phyloP scores from a whole-genome alignment of 495 filamentous ascomycete genomes.

The Penicillium robsamsonii region DNA sequence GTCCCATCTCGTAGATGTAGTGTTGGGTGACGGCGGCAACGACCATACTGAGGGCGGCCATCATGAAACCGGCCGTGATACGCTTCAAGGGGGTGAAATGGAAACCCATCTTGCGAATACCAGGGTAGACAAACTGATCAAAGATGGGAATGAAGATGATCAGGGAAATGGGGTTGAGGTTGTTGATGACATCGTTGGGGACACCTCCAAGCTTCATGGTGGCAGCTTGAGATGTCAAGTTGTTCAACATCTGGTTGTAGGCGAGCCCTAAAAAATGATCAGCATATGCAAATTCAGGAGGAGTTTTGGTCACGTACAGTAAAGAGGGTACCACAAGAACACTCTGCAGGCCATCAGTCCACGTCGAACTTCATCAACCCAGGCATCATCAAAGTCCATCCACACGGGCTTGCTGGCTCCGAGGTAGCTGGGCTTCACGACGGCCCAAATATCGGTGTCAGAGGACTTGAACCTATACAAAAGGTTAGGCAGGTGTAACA shows the following conservation, averaged over 20 bases:
- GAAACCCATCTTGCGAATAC: constrained; percentile 58
- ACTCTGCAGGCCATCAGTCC: constrained; percentile 69
- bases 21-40: constrained; percentile 63
- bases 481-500: background rate
- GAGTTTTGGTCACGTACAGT: constrained; percentile 37
- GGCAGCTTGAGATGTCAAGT: constrained; percentile 72
- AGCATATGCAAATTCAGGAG: background rate
- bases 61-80: constrained; percentile 66
- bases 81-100: constrained; percentile 71
- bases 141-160: constrained; percentile 78
- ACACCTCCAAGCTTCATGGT: constrained; percentile 68
- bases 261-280: constrained; percentile 42
- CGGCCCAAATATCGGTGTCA: constrained; percentile 56
- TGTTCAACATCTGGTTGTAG: constrained; percentile 62
- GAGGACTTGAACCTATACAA: constrained; percentile 51
- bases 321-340: constrained; percentile 67
- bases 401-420: constrained; percentile 43
- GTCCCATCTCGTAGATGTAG: constrained; percentile 65
- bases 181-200: constrained; percentile 76
- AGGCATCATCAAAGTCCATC: constrained; percentile 75
- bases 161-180: constrained; percentile 72
- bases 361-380: constrained; percentile 69
- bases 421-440: constrained; percentile 62
- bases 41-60: constrained; percentile 61
- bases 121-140: constrained; percentile 68